Base-by-base conservation (phyloP, 192 early-diverging fungal species). In the Coemansia sp. region DNA sequence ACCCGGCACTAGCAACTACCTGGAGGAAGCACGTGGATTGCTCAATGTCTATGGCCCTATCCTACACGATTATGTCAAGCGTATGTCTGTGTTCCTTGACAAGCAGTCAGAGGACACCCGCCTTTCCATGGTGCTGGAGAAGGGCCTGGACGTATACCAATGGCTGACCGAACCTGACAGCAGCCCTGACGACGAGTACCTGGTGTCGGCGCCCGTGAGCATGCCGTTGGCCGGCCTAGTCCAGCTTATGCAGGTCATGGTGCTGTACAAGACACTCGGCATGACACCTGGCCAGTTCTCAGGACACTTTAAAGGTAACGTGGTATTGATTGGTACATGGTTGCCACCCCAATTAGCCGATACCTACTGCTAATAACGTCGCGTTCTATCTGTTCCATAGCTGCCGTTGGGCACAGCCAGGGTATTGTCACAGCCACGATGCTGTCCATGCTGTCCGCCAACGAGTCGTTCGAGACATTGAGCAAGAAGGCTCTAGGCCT, bases 221-320 rank as follows among this genome's bases (percentile, higher is more conserved):
- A 64, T 90, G 12, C 86, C 91, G n/a, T n/a, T n/a, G n/a, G n/a
- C 92, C 36, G 93, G 90, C 25, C 58, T 96, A 26, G 85, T 86
- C 8, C 91, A 96, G 72, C 73, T 96, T 23, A 78, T 89, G 56
- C 83, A 91, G 9, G 60, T 88, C 33, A 80, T 84, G 40, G 82
- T 77, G 44, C 77, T 78, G 75, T 80, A 75, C 60, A 66, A 72
- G 49, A 80, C 85, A 9, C 80, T 82, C 19, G 80, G 52, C 10
- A 56, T 83, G 26, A 41, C 77, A n/a, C 75, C 82, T 12, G 57
- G 72, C 37, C 50, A 68, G 8, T 30, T 68, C 2, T 36, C 32
- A 0, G 28, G 12, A 5, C 31, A 10, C 0, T n/a, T n/a, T n/a
- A n/a, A n/a, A n/a, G n/a, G n/a, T n/a, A n/a, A n/a, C n/a, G n/a